Evolutionary conservation across 1,284 basidiomycete genomes (phyloP).

Genomic region (Fomitopsis palustris): DNA sequence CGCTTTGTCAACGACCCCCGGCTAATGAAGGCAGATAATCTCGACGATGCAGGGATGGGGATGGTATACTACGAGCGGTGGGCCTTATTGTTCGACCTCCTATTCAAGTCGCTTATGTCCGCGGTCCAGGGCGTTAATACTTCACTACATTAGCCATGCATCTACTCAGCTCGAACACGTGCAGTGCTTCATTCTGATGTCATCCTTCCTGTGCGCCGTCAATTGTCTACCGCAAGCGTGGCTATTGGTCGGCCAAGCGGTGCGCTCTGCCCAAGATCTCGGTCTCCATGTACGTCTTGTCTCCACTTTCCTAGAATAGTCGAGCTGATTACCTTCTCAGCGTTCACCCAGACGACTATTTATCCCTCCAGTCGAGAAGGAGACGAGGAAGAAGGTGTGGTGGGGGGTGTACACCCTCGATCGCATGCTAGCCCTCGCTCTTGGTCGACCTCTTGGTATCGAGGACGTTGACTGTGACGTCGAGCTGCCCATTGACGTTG

Average conservation of each 20-base stretch:
- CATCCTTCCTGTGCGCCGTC: conserved; percentile 85
- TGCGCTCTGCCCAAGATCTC: conserved; percentile 83
- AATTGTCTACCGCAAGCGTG: conserved; percentile 91
- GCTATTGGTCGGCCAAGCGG: conserved; percentile 84
- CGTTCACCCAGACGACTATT: conserved; percentile 75
- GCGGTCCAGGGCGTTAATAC: conserved; percentile 65
- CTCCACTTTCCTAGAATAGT: not conserved
- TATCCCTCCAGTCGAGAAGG: conserved; percentile 75
- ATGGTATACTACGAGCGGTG: conserved; percentile 86
- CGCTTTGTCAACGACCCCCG: conserved; percentile 73
- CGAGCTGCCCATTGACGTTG: conserved; percentile 75
- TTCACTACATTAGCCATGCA: conserved; percentile 85
- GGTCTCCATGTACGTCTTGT: conserved; percentile 75
- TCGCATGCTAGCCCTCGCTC: conserved; percentile 83
- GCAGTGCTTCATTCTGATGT: conserved; percentile 83
- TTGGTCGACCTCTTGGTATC: conserved; percentile 78
- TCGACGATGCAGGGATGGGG: conserved; percentile 76
- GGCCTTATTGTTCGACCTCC: conserved; percentile 14
- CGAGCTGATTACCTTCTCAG: conserved; percentile 36
- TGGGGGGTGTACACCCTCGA: conserved; percentile 88
- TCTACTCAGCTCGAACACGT: conserved; percentile 82
- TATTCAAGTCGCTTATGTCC: not conserved
- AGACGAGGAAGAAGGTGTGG: conserved; percentile 86
- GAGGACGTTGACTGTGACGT: conserved; percentile 82
- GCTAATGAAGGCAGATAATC: conserved; percentile 50